These are phyloP conservation scores for Coemansia sp. DNA, from an alignment of 192 early-diverging fungal genomes.

Conservation along the genomic window DNA sequence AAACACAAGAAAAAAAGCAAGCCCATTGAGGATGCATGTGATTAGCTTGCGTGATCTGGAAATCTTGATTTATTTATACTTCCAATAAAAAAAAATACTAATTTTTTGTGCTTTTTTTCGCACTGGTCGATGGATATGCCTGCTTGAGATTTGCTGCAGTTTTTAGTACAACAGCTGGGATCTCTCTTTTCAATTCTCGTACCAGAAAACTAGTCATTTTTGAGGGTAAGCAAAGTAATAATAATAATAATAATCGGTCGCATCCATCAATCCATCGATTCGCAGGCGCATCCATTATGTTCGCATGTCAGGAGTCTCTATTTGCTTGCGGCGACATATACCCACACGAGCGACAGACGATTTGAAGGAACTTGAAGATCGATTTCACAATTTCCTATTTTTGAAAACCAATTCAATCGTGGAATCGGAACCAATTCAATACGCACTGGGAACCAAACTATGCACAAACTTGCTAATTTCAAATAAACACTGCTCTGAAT, in stretches of 20 bases:
- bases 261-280: constrained; percentile 1
- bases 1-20: no score
- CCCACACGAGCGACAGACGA: no score
- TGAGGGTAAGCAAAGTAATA: constrained; percentile 14
- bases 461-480: neutral
- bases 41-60: no score
- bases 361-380: no score
- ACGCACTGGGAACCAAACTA: no score
- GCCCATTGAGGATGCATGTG: no score
- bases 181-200: constrained; percentile 42
- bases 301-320: no score
- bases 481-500: neutral
- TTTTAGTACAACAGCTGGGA: neutral
- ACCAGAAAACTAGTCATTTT: constrained; percentile 24
- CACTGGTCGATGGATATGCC: neutral
- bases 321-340: no score
- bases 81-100: neutral
- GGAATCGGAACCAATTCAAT: neutral
- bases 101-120: neutral
- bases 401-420: neutral
- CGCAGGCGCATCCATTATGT: no score
- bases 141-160: neutral
- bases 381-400: no score
- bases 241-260: neutral
- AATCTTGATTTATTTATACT: neutral